phyloP scores from a whole-genome alignment of 2,329 filamentous ascomycete genomes.

The Ophiostoma novo-ulmi region DNA sequence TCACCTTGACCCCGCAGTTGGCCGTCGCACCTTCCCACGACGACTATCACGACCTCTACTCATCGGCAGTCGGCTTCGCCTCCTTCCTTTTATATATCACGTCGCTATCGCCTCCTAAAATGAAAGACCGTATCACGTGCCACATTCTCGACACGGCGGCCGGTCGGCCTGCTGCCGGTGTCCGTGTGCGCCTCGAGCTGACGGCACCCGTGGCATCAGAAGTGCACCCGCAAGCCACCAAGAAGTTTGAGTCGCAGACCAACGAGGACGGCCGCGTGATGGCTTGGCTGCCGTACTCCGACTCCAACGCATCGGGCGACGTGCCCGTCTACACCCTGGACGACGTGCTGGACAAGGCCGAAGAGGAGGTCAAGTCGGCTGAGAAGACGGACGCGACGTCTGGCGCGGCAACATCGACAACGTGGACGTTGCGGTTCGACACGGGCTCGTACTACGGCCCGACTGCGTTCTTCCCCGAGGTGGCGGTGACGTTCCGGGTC shows the following conservation, averaged over 20 bases:
- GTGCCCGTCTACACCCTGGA: slow-evolving; percentile 55
- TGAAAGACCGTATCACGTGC: slow-evolving; percentile 70
- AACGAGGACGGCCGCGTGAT: slow-evolving; percentile 72
- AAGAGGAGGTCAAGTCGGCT: slow-evolving; percentile 30
- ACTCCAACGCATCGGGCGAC: slow-evolving; percentile 47
- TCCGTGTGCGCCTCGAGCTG: slow-evolving; percentile 62
- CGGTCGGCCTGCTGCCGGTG: slow-evolving; percentile 61
- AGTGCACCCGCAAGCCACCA: slow-evolving; percentile 37
- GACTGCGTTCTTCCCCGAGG: slow-evolving; percentile 58
- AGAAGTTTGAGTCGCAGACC: slow-evolving; percentile 61
- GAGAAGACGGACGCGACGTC: slow-evolving; percentile 26
- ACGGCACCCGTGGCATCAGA: slow-evolving; percentile 27
- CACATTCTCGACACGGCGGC: slow-evolving; percentile 79
- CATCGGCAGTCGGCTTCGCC: background rate
- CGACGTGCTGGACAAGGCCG: slow-evolving; percentile 47
- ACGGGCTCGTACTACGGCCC: slow-evolving; percentile 65
- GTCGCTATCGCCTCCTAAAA: background rate
- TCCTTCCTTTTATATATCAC: background rate
- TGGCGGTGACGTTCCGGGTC: slow-evolving; percentile 49
- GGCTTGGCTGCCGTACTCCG: slow-evolving; percentile 59
- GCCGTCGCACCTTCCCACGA: background rate
- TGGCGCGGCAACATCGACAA: slow-evolving; percentile 35
- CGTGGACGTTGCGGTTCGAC: slow-evolving; percentile 69
- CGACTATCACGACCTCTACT: no score
- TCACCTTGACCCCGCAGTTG: background rate